These are phyloP conservation scores for Suillus brevipes DNA, from an alignment of 768 basidiomycete species.

Conservation along the genomic window DNA sequence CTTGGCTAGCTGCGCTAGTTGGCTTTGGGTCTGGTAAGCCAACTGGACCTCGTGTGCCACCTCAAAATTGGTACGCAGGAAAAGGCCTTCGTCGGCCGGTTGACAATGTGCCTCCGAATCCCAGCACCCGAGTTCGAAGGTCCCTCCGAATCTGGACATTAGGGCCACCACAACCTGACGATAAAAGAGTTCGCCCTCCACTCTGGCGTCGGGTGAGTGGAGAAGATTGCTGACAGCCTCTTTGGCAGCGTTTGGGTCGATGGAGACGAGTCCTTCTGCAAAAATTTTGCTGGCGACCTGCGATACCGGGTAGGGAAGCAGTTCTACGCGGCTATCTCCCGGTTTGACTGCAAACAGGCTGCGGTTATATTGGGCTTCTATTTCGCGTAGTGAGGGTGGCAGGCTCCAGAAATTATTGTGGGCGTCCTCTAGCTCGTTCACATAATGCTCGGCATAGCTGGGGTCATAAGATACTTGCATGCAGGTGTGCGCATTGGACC, in stretches of 20 bases:
- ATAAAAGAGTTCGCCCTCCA: not conserved
- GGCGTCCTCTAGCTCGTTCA: not conserved
- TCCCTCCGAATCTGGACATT: not conserved
- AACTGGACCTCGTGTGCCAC: not conserved
- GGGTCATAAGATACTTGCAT: not conserved
- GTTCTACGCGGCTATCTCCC: not conserved
- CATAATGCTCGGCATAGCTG: not conserved
- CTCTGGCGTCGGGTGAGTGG: not conserved
- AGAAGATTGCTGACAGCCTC: not conserved
- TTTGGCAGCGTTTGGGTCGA: not conserved
- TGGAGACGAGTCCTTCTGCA: not conserved
- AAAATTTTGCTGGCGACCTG: not conserved
- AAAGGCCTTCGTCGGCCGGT: not conserved
- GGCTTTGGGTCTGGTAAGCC: not conserved
- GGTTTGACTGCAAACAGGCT: not conserved
- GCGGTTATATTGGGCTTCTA: not conserved
- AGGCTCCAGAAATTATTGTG: not conserved
- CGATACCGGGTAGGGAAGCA: not conserved
- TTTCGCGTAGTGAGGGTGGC: not conserved
- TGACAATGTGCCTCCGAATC: not conserved
- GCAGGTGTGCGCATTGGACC: not conserved
- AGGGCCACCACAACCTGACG: not conserved
- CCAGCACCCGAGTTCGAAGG: not conserved
- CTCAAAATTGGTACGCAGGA: not conserved
- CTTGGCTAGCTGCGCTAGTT: not conserved